phyloP scores from a whole-genome alignment of 768 basidiomycete species.

The Lenzites betulinus region DNA sequence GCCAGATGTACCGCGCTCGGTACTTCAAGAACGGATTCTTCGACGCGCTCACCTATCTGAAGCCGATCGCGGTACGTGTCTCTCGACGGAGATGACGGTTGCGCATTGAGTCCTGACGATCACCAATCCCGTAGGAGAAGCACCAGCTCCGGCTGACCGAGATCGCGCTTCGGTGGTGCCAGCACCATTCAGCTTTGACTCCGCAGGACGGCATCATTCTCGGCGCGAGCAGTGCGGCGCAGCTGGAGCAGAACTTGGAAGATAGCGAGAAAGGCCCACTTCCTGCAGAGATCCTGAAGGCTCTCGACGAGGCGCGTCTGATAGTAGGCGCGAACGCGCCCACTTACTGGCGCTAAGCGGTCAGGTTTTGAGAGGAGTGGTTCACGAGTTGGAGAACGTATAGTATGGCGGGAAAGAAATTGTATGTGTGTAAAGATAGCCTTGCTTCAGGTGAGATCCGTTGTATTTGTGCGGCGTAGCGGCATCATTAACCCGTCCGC shows the following conservation, averaged over 20 bases:
- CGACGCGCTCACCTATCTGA: slow-evolving; percentile 44
- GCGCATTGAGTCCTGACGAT: no score
- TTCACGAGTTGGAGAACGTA: no score
- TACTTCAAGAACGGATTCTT: slow-evolving; percentile 47
- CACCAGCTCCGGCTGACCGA: slow-evolving; percentile 52
- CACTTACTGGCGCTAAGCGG: slow-evolving; percentile 27
- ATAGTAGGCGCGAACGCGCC: slow-evolving; percentile 35
- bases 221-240: slow-evolving; percentile 48
- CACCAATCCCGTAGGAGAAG: slow-evolving; percentile 36
- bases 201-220: slow-evolving; percentile 49
- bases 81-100: no score
- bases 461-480: no score
- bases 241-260: slow-evolving; percentile 46
- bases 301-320: slow-evolving; percentile 51
- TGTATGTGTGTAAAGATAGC: not conserved
- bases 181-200: slow-evolving; percentile 53
- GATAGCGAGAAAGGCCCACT: slow-evolving; percentile 56
- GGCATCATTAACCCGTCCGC: no score
- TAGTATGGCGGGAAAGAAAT: not conserved
- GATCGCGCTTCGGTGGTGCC: slow-evolving; percentile 62
- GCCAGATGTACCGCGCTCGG: slow-evolving; percentile 47
- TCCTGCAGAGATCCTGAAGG: slow-evolving; percentile 51
- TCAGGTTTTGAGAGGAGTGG: no score
- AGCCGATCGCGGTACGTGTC: slow-evolving; percentile 42
- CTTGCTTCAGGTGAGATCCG: no score